A percentile compares a stretch with the other conserved stretches of the same genome.
These are phyloP conservation scores for Debaryomyces hansenii DNA, from an alignment of 805 yeast genomes.

Conservation along the genomic window DNA sequence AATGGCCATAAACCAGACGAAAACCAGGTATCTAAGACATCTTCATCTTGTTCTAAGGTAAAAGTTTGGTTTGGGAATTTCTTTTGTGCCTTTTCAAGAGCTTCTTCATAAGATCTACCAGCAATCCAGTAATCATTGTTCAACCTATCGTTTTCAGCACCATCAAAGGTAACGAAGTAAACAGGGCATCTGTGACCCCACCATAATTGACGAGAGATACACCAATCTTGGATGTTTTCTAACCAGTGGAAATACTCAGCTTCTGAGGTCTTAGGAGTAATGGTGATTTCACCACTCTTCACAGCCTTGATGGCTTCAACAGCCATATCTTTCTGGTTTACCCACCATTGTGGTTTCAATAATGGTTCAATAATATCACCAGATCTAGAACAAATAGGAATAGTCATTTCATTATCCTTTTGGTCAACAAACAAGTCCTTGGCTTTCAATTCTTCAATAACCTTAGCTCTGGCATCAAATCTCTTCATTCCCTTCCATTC, in stretches of 20 bases:
- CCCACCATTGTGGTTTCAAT: conserved; percentile 99
- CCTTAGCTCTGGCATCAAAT: conserved; percentile 87
- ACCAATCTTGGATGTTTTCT: conserved; percentile 97
- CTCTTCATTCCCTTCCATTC: conserved; percentile 90
- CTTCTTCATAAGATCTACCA: conserved; percentile 82
- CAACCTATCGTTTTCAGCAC: conserved; percentile 58
- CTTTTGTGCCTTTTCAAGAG: conserved; percentile 72
- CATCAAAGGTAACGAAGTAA: conserved; percentile 81
- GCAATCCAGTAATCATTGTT: conserved; percentile 87
- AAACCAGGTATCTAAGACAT: conserved; percentile 98
- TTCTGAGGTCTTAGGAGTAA: conserved; percentile 87
- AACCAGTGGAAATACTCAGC: conserved; percentile 94
- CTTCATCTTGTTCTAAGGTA: conserved; percentile 92
- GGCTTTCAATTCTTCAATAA: conserved; percentile 75
- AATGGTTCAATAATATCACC: conserved; percentile 97
- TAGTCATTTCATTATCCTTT: conserved; percentile 92
- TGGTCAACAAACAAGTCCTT: conserved; percentile 79
- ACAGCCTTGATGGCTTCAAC: conserved; percentile 83
- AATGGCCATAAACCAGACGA: conserved; percentile 98
- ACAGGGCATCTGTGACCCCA: conserved; percentile 99
- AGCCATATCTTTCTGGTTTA: conserved; percentile 86
- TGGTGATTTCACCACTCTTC: conserved; percentile 72
- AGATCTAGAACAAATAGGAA: conserved; percentile 93
- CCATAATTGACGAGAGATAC: conserved; percentile 89
- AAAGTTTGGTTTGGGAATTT: conserved; percentile 71